These are phyloP conservation scores for Penicillium olsonii DNA, from an alignment of 2,329 filamentous ascomycete genomes.

Conservation along the genomic window DNA sequence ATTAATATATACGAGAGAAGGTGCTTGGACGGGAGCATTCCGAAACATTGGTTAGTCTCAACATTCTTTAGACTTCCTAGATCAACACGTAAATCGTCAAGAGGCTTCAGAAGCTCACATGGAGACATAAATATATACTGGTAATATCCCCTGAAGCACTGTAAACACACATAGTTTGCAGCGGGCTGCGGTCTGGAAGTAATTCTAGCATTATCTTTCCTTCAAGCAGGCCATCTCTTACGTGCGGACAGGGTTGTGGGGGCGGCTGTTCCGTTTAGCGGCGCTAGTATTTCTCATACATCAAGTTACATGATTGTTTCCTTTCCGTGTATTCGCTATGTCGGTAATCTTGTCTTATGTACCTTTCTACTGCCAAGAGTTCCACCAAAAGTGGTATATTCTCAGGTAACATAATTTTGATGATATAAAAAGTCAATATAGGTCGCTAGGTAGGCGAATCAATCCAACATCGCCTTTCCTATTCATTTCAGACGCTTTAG, in stretches of 20 bases:
- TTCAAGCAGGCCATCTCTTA: not conserved
- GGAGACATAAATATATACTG: not conserved
- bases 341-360: conserved; percentile 9
- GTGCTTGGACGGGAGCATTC: no score
- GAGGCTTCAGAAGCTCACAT: not conserved
- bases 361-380: conserved; percentile 12
- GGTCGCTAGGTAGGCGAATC: not conserved
- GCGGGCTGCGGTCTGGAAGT: no score
- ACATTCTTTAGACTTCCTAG: no score
- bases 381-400: conserved; percentile 10
- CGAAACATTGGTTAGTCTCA: no score
- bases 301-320: conserved; percentile 7
- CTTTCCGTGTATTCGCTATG: conserved; percentile 9
- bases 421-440: not conserved
- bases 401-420: conserved; percentile 3
- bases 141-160: no score
- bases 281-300: conserved; percentile 8
- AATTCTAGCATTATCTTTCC: not conserved
- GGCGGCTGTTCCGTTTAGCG: conserved; percentile 3
- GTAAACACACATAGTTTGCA: no score
- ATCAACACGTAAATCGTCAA: no score
- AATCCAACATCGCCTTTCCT: conserved; percentile 1
- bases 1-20: no score
- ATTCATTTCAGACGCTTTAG: conserved; percentile 7
- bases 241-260: not conserved